Conservation (phyloP, 768 basidiomycete species). For the Dacryopinax spathularia region DNA sequence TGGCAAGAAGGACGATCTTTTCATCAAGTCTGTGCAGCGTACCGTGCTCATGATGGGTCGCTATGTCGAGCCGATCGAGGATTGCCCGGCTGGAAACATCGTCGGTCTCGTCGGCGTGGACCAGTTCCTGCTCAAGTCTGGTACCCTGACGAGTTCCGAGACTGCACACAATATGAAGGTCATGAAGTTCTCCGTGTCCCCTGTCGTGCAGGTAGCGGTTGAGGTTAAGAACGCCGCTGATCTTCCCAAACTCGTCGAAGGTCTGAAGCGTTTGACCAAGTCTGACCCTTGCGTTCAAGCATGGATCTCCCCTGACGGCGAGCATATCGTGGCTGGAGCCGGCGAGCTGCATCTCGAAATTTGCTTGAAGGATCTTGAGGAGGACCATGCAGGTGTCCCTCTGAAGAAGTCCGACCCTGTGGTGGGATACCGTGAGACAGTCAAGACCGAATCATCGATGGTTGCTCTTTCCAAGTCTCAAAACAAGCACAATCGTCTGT, state of each 20-base stretch:
- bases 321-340: constrained; percentile 98
- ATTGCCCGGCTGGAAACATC: constrained; percentile 98
- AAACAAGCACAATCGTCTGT: constrained; percentile 99
- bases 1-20: constrained; percentile 96
- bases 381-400: constrained; percentile 98
- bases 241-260: constrained; percentile 98
- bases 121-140: constrained; percentile 99
- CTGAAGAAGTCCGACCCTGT: constrained; percentile 97
- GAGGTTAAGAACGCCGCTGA: constrained; percentile 99
- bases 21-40: constrained; percentile 95
- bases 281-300: constrained; percentile 99
- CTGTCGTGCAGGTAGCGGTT: constrained; percentile 96
- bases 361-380: constrained; percentile 99
- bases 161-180: constrained; percentile 99
- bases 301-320: constrained; percentile 80
- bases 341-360: constrained; percentile 99
- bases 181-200: constrained; percentile 99
- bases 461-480: constrained; percentile 97
- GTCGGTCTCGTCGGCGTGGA: constrained; percentile 98
- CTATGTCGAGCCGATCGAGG: constrained; percentile 95
- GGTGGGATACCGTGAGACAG: constrained; percentile 95
- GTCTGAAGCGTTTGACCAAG: constrained; percentile 99
- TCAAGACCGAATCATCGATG: constrained; percentile 88
- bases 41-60: constrained; percentile 99
- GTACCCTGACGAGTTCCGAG: constrained; percentile 93